phyloP scores from a whole-genome alignment of 768 basidiomycete genomes.

The Boletus reticulatus region DNA sequence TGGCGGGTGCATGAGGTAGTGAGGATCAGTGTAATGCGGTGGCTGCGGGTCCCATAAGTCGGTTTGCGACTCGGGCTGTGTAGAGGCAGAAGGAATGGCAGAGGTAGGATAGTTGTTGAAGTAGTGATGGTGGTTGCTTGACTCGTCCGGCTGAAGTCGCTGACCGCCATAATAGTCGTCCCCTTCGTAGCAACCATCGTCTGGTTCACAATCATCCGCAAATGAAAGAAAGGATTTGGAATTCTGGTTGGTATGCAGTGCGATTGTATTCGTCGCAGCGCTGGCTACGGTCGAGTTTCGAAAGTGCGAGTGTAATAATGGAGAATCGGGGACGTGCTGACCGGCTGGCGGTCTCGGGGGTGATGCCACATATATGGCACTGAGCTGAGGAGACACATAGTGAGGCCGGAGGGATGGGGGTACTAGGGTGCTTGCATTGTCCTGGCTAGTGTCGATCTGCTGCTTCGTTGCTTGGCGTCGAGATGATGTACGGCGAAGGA shows the following conservation, averaged over 20 bases:
- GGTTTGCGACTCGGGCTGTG: not conserved
- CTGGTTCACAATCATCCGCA: constrained; percentile 33
- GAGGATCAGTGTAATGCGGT: constrained; percentile 1
- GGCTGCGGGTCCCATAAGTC: constrained; percentile 20
- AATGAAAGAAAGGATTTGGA: constrained; percentile 28
- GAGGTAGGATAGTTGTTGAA: not conserved
- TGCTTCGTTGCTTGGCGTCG: constrained; percentile 29
- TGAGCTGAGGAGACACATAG: not conserved
- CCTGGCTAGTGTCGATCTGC: not conserved
- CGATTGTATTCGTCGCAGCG: constrained; percentile 24
- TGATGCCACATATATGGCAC: not conserved
- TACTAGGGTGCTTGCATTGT: not conserved
- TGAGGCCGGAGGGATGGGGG: constrained; percentile 14
- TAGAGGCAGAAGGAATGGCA: not conserved
- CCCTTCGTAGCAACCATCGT: constrained; percentile 36
- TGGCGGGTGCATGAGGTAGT: constrained; percentile 16
- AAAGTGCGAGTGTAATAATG: constrained; percentile 50
- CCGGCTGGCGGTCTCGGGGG: constrained; percentile 9
- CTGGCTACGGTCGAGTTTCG: constrained; percentile 38
- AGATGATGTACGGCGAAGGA: constrained; percentile 54
- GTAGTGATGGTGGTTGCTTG: not conserved
- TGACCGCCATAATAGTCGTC: constrained; percentile 38
- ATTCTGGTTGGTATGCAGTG: constrained; percentile 8
- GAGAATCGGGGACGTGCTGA: constrained; percentile 37
- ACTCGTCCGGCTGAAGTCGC: not conserved